Conservation (phyloP, 78 protist genomes). For the Dictyostelium discoideum region DNA sequence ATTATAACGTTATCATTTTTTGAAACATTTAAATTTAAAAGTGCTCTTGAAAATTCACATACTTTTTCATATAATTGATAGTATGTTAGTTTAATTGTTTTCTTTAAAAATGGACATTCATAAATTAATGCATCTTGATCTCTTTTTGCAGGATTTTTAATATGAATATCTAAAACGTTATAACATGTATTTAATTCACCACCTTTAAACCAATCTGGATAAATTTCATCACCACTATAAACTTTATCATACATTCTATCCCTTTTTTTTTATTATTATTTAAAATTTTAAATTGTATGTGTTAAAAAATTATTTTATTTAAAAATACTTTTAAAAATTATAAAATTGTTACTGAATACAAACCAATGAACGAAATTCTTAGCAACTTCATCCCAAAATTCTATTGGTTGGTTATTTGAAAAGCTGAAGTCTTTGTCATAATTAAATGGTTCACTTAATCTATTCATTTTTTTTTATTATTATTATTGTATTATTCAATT, state of each 20-base stretch:
- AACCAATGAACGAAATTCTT: constrained; percentile 8
- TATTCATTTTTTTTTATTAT: too few relatives aligned
- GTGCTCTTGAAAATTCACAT: constrained; percentile 84
- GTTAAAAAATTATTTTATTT: too few relatives aligned
- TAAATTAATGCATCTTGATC: constrained; percentile 34
- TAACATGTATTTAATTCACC: constrained; percentile 85
- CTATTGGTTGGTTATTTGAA: not conserved
- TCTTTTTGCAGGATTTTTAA: not conserved
- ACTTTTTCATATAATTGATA: constrained; percentile 50
- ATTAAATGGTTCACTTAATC: not conserved
- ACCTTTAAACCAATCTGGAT: constrained; percentile 86
- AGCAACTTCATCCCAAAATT: constrained; percentile 52
- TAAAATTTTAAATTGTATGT: not conserved
- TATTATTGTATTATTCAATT: too few relatives aligned
- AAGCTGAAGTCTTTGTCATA: constrained; percentile 6
- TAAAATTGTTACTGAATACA: too few relatives aligned
- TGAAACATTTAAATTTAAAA: constrained; percentile 82
- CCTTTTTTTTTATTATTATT: not conserved
- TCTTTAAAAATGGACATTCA: constrained; percentile 27
- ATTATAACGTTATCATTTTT: constrained; percentile 93
- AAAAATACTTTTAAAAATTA: too few relatives aligned
- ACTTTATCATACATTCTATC: constrained; percentile 2
- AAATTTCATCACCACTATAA: not conserved
- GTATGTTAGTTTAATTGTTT: not conserved
- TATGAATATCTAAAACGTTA: constrained; percentile 81